phyloP scores from a whole-genome alignment of 768 basidiomycete species.

The Rubroboletus satanas region DNA sequence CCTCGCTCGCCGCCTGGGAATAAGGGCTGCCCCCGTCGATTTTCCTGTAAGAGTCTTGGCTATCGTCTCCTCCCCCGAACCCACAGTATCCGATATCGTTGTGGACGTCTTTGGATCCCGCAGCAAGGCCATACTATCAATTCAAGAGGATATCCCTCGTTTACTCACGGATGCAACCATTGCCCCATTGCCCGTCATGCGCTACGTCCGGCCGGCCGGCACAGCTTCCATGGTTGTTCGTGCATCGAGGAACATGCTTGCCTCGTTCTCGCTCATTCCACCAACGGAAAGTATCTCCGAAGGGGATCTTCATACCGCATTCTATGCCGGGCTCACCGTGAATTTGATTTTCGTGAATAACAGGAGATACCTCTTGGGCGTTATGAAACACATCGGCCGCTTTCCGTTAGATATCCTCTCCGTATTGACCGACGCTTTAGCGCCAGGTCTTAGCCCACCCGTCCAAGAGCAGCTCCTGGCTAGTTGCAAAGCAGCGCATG shows the following conservation, averaged over 20 bases:
- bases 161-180: conserved; percentile 29
- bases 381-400: conserved; percentile 32
- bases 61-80: conserved; percentile 41
- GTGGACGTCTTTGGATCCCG: conserved; percentile 48
- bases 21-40: conserved; percentile 50
- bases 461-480: conserved; percentile 27
- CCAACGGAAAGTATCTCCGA: conserved; percentile 25
- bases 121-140: conserved; percentile 31
- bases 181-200: conserved; percentile 12
- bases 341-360: conserved; percentile 38
- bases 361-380: conserved; percentile 28
- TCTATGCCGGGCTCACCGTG: conserved; percentile 36
- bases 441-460: conserved; percentile 29
- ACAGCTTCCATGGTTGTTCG: conserved; percentile 39
- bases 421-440: conserved; percentile 38
- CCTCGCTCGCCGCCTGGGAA: conserved; percentile 47
- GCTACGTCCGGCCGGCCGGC: conserved; percentile 28
- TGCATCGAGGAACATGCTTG: conserved; percentile 38
- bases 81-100: conserved; percentile 35
- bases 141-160: conserved; percentile 35
- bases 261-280: conserved; percentile 27
- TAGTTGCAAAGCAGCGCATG: conserved; percentile 31
- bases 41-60: conserved; percentile 56
- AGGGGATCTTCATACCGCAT: conserved; percentile 32
- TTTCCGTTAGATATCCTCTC: conserved; percentile 43